Evolutionary conservation across 176 grass and related monocot genomes (phyloP).

Genomic region (Aegilops longissima): DNA sequence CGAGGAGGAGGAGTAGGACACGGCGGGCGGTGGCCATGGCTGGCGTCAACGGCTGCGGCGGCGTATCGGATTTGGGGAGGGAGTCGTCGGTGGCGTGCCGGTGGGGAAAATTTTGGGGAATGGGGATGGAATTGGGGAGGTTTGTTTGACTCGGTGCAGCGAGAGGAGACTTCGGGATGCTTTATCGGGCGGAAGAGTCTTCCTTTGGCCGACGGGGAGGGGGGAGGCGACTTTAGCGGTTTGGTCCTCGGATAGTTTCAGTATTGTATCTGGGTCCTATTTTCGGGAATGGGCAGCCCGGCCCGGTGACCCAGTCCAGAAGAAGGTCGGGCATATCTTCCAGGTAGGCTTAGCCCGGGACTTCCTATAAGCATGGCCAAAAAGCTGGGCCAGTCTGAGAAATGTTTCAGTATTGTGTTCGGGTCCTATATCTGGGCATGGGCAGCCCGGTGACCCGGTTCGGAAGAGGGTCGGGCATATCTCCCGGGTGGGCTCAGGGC

Average conservation of each 20-base stretch:
- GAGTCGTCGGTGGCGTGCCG: neutral
- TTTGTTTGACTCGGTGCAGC: conserved; percentile 34
- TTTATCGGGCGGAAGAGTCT: conserved; percentile 9
- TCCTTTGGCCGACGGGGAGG: neutral
- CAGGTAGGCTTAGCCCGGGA: too few relatives aligned
- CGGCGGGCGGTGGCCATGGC: conserved; percentile 21
- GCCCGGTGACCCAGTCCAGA: too few relatives aligned
- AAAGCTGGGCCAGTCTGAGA: too few relatives aligned
- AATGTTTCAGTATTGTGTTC: neutral
- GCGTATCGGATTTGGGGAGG: conserved; percentile 33
- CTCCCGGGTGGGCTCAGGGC: too few relatives aligned
- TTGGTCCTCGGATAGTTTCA: neutral
- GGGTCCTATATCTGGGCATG: too few relatives aligned
- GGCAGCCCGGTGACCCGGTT: too few relatives aligned
- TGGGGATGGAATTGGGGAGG: neutral
- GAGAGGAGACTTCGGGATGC: neutral
- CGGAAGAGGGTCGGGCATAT: too few relatives aligned
- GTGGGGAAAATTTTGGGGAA: conserved; percentile 3
- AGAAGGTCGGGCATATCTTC: too few relatives aligned
- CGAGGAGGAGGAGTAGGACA: conserved; percentile 25
- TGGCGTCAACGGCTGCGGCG: conserved; percentile 31
- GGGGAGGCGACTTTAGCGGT: neutral
- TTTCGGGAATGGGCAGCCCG: too few relatives aligned
- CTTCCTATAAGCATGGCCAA: too few relatives aligned
- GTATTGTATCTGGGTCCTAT: neutral